Evolutionary conservation across 352 stramenopile genomes (phyloP).

Genomic region (Globisporangium radiosum): DNA sequence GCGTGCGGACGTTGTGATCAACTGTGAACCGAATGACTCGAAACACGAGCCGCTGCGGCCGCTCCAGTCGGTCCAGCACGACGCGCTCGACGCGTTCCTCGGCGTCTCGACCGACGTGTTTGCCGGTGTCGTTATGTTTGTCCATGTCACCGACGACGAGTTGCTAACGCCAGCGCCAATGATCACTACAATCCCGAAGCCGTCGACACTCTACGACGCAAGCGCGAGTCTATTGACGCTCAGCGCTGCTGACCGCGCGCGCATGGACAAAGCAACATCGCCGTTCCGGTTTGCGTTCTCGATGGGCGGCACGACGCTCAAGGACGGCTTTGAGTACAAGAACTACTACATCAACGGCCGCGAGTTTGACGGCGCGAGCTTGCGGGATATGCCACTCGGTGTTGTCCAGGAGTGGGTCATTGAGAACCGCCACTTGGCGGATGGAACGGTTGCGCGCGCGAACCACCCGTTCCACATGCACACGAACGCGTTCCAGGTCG

Average conservation of each 20-base stretch:
- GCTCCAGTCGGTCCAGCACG: slow-evolving; percentile 43
- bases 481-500: slow-evolving; percentile 81
- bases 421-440: slow-evolving; percentile 43
- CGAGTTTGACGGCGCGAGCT: slow-evolving; percentile 38
- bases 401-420: slow-evolving; percentile 73
- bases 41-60: slow-evolving; percentile 35
- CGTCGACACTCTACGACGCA: slow-evolving; percentile 32
- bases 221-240: slow-evolving; percentile 33
- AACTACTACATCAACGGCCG: slow-evolving; percentile 69
- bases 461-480: slow-evolving; percentile 86
- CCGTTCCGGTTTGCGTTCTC: slow-evolving; percentile 57
- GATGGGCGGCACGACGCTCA: slow-evolving; percentile 32
- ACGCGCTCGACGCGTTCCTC: slow-evolving; percentile 35
- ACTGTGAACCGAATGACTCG: slow-evolving; percentile 31
- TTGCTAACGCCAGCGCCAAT: neutral
- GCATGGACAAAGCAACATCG: slow-evolving; percentile 17
- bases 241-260: slow-evolving; percentile 17
- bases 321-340: slow-evolving; percentile 68
- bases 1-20: slow-evolving; percentile 51
- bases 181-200: slow-evolving; percentile 25
- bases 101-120: slow-evolving; percentile 54
- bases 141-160: slow-evolving; percentile 39
- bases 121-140: slow-evolving; percentile 44
- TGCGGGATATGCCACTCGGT: slow-evolving; percentile 45
- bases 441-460: slow-evolving; percentile 32